Evolutionary conservation across 495 filamentous ascomycete species (phyloP).

Genomic region (Aspergillus avenaceus): DNA sequence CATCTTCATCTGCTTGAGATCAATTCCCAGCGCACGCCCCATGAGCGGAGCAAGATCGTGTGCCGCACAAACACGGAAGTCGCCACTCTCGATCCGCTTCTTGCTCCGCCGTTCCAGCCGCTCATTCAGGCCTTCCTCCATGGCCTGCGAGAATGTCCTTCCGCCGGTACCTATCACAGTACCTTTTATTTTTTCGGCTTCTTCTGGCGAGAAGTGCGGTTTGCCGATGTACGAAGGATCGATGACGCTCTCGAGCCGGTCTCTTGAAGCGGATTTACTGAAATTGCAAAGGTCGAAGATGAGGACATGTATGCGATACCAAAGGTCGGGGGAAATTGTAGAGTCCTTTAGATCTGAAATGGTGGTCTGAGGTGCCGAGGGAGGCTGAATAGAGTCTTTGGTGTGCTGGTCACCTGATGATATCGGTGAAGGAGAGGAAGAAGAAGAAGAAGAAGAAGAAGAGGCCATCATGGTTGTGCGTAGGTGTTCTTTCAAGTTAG

Average conservation of each 20-base stretch:
- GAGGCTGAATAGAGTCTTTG: too few relatives aligned
- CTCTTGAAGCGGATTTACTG: background rate
- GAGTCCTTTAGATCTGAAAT: background rate
- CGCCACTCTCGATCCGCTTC: constrained; percentile 16
- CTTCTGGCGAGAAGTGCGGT: constrained; percentile 1
- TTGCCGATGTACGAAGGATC: constrained; percentile 2
- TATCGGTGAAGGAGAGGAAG: too few relatives aligned
- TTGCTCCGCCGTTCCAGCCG: constrained; percentile 12
- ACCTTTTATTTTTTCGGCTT: constrained; percentile 1
- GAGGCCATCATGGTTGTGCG: too few relatives aligned
- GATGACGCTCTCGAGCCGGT: constrained; percentile 1
- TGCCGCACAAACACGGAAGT: constrained; percentile 23
- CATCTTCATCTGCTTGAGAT: constrained; percentile 17
- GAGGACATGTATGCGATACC: constrained; percentile 8
- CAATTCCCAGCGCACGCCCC: constrained; percentile 15
- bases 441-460: too few relatives aligned
- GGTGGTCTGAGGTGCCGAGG: too few relatives aligned
- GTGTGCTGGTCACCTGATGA: too few relatives aligned
- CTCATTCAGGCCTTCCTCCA: constrained; percentile 11
- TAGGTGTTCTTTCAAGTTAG: too few relatives aligned
- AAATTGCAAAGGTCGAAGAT: constrained; percentile 5
- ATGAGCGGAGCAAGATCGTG: constrained; percentile 24
- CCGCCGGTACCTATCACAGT: background rate
- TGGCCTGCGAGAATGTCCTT: background rate
- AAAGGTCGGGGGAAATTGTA: constrained; percentile 1